Conservation (phyloP, 2,329 filamentous ascomycete genomes). For the Diaporthe destruens region DNA sequence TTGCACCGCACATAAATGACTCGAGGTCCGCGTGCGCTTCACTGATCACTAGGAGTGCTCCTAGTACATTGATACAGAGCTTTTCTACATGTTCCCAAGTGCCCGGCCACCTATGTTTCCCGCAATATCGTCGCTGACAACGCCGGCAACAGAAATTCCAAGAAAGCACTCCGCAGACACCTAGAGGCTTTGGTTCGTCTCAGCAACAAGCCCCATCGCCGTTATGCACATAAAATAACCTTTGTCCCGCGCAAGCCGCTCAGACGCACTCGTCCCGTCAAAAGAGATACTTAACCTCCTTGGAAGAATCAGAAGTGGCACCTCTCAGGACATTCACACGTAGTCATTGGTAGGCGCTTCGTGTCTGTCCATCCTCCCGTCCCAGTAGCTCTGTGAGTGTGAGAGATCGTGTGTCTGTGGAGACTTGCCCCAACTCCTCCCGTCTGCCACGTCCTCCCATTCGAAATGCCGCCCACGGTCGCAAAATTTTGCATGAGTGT, state of each 20-base stretch:
- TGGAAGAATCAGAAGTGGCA: conserved; percentile 4
- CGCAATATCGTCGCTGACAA: conserved; percentile 18
- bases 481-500: conserved; percentile 31
- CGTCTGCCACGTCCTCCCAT: conserved; percentile 4
- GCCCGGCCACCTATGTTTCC: not conserved
- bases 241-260: not conserved
- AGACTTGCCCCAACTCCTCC: not conserved
- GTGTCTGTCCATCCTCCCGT: not conserved
- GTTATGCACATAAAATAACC: not conserved
- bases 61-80: conserved; percentile 16
- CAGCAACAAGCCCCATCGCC: conserved; percentile 13
- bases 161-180: conserved; percentile 6
- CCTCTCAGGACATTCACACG: not conserved
- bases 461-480: conserved; percentile 17
- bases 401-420: not conserved
- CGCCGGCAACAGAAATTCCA: conserved; percentile 18
- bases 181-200: not conserved
- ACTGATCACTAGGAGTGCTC: conserved; percentile 9
- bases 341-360: not conserved
- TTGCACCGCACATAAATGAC: too few species aligned
- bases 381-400: not conserved
- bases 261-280: not conserved
- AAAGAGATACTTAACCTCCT: conserved; percentile 35
- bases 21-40: not conserved
- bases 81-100: conserved; percentile 26